Evolutionary conservation across 2,329 filamentous ascomycete species (phyloP).

Genomic region (Volutella citrinella): DNA sequence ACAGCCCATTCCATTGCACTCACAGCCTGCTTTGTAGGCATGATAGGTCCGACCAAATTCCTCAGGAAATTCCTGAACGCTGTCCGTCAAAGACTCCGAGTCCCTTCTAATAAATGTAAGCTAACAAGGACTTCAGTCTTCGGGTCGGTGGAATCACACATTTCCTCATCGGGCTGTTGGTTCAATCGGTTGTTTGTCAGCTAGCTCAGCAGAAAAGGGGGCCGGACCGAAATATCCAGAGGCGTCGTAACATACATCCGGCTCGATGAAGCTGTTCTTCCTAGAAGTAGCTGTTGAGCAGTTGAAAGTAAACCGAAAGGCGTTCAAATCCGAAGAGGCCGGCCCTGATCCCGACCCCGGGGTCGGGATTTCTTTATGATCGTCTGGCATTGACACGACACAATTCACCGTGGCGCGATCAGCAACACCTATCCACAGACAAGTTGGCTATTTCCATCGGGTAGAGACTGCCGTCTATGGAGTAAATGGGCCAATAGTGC

Average conservation of each 20-base stretch:
- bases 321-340: conserved; percentile 14
- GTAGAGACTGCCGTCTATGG: no score
- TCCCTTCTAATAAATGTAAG: conserved; percentile 19
- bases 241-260: conserved; percentile 27
- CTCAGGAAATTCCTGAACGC: conserved; percentile 39
- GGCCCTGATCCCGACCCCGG: no score
- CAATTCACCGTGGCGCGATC: no score
- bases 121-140: neutral
- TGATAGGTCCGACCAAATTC: conserved; percentile 47
- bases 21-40: conserved; percentile 46
- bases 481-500: no score
- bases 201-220: no score
- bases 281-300: conserved; percentile 22
- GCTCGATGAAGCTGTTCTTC: conserved; percentile 30
- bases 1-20: no score
- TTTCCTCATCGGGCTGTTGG: conserved; percentile 21
- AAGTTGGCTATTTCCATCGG: no score
- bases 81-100: conserved; percentile 39
- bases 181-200: no score
- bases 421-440: no score
- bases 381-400: no score
- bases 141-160: conserved; percentile 16
- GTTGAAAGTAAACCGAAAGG: conserved; percentile 34
- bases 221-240: no score
- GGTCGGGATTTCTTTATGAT: no score